Conservation (phyloP, 306 rosid species). For the Crotalaria pallida region DNA sequence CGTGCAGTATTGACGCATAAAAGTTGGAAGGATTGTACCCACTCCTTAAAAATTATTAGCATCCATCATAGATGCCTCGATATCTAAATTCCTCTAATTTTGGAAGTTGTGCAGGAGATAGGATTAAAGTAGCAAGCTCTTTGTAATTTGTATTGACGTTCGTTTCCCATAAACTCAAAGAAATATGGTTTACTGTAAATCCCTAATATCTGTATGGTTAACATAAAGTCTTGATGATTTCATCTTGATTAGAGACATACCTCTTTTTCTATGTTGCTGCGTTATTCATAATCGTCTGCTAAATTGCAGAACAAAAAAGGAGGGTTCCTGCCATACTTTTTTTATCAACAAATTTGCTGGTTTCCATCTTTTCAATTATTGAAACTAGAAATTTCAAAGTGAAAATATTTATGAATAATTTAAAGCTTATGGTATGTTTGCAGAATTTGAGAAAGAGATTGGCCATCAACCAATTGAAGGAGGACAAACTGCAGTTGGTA, state of each 20-base stretch:
- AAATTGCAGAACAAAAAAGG: background rate
- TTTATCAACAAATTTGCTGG: background rate
- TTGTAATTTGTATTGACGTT: background rate
- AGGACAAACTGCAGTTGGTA: background rate
- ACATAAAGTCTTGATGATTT: background rate
- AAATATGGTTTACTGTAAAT: background rate
- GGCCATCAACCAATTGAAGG: background rate
- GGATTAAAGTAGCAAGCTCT: background rate
- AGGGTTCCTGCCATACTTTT: background rate
- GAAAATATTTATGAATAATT: background rate
- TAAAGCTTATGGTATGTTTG: background rate
- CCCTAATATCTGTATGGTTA: background rate
- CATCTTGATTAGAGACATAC: background rate
- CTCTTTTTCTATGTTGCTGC: background rate
- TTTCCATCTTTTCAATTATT: background rate
- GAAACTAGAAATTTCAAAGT: background rate
- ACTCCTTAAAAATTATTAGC: background rate
- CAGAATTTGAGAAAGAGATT: constrained; percentile 14
- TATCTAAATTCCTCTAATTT: background rate
- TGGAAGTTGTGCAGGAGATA: background rate
- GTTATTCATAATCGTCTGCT: background rate
- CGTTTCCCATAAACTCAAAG: background rate
- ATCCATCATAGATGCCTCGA: background rate
- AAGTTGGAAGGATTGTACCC: background rate
- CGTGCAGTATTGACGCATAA: background rate